Percentiles rank a stretch among this genome's conserved stretches.
Conservation (phyloP, 208 protist genomes). For the Trypanosoma lewisi region DNA sequence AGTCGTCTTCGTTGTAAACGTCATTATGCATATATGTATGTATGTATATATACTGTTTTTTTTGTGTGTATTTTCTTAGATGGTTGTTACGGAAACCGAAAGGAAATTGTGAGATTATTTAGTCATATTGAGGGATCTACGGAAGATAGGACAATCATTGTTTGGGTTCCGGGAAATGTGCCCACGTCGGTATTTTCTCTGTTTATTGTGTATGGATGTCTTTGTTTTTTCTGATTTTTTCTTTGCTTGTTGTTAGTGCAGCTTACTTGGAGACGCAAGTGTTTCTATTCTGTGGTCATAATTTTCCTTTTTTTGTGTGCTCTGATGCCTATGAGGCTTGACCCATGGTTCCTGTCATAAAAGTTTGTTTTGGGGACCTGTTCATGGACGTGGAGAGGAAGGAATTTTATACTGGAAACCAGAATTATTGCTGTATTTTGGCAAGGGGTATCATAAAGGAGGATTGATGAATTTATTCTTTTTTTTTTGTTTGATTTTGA, state of each 20-base stretch:
- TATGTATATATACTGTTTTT: background rate
- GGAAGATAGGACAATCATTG: background rate
- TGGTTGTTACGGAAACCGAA: no score
- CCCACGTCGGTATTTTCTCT: background rate
- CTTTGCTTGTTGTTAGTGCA: background rate
- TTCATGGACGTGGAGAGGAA: background rate
- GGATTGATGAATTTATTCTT: background rate
- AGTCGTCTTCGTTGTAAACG: no score
- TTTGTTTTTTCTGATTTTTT: background rate
- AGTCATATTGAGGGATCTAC: background rate
- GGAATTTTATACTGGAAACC: background rate
- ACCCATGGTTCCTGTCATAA: background rate
- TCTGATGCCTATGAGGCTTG: background rate
- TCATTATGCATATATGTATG: background rate
- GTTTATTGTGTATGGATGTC: background rate
- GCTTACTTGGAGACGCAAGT: no score
- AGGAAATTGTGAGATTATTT: no score
- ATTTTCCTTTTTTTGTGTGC: background rate
- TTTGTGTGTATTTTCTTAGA: no score
- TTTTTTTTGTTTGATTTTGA: conserved; percentile 14
- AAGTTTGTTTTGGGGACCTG: background rate
- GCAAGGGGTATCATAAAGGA: background rate
- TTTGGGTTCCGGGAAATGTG: background rate
- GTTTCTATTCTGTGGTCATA: background rate
- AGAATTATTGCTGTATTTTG: background rate